phyloP scores from a whole-genome alignment of 768 basidiomycete genomes.

The Lactarius sanguifluus region DNA sequence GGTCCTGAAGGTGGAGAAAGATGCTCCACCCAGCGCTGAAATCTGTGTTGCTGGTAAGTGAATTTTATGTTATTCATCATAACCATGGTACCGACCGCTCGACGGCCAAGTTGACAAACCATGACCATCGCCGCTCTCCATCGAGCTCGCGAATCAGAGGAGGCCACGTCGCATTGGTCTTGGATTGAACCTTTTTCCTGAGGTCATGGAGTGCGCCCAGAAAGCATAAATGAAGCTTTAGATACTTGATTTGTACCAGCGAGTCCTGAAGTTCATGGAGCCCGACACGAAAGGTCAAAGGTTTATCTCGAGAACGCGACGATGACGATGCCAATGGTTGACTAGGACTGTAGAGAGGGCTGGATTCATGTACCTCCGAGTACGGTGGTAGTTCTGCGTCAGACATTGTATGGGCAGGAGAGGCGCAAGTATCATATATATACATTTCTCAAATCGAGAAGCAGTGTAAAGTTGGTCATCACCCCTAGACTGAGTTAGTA shows the following conservation, averaged over 20 bases:
- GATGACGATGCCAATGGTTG: constrained; percentile 17
- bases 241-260: constrained; percentile 11
- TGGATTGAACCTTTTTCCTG: constrained; percentile 13
- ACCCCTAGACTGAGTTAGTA: not conserved
- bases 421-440: too few relatives aligned
- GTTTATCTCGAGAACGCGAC: not conserved
- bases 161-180: constrained; percentile 4
- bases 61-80: not conserved
- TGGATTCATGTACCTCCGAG: constrained; percentile 3
- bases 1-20: constrained; percentile 27
- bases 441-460: not conserved
- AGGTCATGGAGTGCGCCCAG: constrained; percentile 19
- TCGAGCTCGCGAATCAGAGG: constrained; percentile 29
- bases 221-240: constrained; percentile 20
- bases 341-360: not conserved
- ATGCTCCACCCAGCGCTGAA: constrained; percentile 37
- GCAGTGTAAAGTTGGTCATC: not conserved
- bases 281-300: constrained; percentile 9
- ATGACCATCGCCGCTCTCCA: constrained; percentile 38
- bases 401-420: constrained; percentile 5
- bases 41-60: constrained; percentile 32
- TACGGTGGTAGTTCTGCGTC: constrained; percentile 14
- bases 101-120: constrained; percentile 43
- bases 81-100: constrained; percentile 35
- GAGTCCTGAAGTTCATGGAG: constrained; percentile 21